Evolutionary conservation across 768 basidiomycete genomes (phyloP), one percentile per base, ranked within the genome.

Genomic region (Lyophyllum decastes): DNA sequence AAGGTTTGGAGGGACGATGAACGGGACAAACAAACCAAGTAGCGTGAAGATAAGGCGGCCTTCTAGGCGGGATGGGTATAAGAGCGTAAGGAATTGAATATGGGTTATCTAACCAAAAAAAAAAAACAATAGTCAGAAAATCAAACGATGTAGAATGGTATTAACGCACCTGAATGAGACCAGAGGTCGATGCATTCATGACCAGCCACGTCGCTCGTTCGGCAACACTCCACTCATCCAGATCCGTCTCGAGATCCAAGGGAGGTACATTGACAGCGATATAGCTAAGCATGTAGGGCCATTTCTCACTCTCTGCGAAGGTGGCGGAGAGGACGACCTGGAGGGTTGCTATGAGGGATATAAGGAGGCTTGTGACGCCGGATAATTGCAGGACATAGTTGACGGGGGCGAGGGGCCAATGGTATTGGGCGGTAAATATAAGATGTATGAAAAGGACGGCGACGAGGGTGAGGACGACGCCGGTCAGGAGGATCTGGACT

Each of bases 231-330:
- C 96, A 98, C 6, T 66, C 66, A 1, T 67, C 66, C 10, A 63
- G 52, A 19, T 72, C 66, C 10, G 60, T 60, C 34, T 72, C 66
- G 17, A 66, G 58, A 50, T 74, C 75, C 21, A 77, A 67, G 17
- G 86, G 86, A 4, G 92, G 92, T 0, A 95, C 85, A 59, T 85
- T 80, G 35, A 95, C 84, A 7, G 92, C 87, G 54, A 98, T 81
- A 66, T 97, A 99, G 65, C 88, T 89, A 40, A 98, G 85, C 92
- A 97, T 96, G 72, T 94, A 99, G 0, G 97, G 95, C 94, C 94
- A 97, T 41, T 77, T 75, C 61, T 83, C 78, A 64, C 90, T 92
- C 67, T 90, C 85, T 2, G 75, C 64, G 2, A 82, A 71, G 1
- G 87, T 76, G 0, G 82, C 75, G 1, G 81, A 75, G 6, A 96